These are phyloP conservation scores for Candida rishiriensis DNA, from an alignment of 805 yeast genomes.

Conservation along the genomic window DNA sequence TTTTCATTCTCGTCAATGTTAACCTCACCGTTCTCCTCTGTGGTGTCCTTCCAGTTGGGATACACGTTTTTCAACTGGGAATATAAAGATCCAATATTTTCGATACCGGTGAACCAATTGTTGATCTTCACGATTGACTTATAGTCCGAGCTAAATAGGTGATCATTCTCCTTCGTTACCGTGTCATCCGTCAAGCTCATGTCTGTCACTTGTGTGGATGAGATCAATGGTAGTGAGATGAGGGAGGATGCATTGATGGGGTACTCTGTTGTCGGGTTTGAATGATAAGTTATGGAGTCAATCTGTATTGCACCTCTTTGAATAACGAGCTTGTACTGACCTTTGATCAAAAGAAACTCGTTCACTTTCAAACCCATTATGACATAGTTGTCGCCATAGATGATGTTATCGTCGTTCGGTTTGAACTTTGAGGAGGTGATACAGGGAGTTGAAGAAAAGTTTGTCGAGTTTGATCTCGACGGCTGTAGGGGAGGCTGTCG, in stretches of 20 bases:
- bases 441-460: background rate
- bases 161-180: constrained; percentile 32
- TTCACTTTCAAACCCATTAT: constrained; percentile 38
- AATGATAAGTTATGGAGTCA: constrained; percentile 36
- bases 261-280: constrained; percentile 8
- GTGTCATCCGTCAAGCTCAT: constrained; percentile 26
- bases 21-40: constrained; percentile 1
- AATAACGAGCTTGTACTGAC: constrained; percentile 41
- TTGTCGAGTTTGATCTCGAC: too few relatives aligned
- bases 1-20: constrained; percentile 1
- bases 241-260: constrained; percentile 33
- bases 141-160: constrained; percentile 35
- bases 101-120: constrained; percentile 40
- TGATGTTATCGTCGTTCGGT: constrained; percentile 35
- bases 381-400: constrained; percentile 29
- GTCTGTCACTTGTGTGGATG: constrained; percentile 36
- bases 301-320: constrained; percentile 44
- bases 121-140: constrained; percentile 39
- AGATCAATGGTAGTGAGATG: constrained; percentile 38
- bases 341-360: constrained; percentile 42
- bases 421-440: constrained; percentile 33
- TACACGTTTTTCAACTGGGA: constrained; percentile 43
- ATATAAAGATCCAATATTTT: constrained; percentile 36
- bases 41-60: constrained; percentile 16
- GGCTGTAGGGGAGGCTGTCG: background rate